Evolutionary conservation across 768 basidiomycete genomes (phyloP).

Genomic region (Leccinum uliginosum): DNA sequence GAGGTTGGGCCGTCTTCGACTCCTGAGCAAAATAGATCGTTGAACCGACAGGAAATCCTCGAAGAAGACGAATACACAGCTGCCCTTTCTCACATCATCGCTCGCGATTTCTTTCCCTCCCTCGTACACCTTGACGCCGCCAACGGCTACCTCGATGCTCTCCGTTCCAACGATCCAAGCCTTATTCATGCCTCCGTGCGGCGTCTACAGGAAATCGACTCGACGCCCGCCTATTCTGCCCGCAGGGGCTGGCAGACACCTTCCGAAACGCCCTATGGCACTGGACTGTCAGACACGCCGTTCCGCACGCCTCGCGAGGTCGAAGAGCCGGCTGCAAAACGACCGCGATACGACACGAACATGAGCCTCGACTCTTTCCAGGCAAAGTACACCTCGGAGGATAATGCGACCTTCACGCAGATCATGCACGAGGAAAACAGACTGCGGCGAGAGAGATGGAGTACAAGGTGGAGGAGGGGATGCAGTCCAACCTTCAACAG

Average conservation of each 20-base stretch:
- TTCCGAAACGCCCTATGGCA: constrained; percentile 62
- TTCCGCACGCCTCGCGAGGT: constrained; percentile 38
- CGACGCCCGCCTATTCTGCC: constrained; percentile 42
- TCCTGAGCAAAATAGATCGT: constrained; percentile 42
- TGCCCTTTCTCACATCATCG: constrained; percentile 87
- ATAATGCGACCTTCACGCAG: constrained; percentile 94
- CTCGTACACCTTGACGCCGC: constrained; percentile 86
- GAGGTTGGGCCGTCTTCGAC: constrained; percentile 25
- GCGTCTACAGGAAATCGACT: constrained; percentile 57
- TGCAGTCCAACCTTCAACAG: too few relatives aligned
- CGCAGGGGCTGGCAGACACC: constrained; percentile 41
- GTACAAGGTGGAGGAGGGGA: not conserved
- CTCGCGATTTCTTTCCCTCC: constrained; percentile 96
- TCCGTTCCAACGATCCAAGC: constrained; percentile 68
- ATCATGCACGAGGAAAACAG: constrained; percentile 89
- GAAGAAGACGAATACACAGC: constrained; percentile 96
- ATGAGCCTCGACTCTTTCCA: constrained; percentile 86
- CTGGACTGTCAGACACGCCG: constrained; percentile 64
- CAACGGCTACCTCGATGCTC: constrained; percentile 79
- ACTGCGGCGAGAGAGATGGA: constrained; percentile 72
- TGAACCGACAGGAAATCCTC: constrained; percentile 67
- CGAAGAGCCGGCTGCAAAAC: constrained; percentile 48
- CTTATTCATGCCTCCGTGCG: constrained; percentile 76
- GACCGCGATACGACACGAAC: constrained; percentile 52
- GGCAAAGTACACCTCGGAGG: constrained; percentile 89